Evolutionary conservation across 176 grass and related monocot species (phyloP).

Genomic region (Dendrocalamus sinicus): DNA sequence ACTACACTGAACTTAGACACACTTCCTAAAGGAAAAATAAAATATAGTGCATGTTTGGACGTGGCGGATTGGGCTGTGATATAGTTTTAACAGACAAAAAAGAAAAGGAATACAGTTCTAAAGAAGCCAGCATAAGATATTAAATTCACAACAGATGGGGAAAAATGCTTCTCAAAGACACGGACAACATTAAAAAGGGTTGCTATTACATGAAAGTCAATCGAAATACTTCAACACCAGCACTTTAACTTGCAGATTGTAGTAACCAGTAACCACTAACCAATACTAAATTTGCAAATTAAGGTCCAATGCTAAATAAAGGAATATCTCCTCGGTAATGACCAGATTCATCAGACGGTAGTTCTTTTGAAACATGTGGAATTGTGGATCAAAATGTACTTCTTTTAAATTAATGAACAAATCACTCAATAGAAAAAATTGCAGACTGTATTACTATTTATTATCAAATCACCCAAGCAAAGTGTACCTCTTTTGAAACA

Average conservation of each 20-base stretch:
- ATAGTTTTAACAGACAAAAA: not conserved
- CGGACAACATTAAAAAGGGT: not conserved
- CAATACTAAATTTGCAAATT: slow-evolving; percentile 23
- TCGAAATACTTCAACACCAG: slow-evolving; percentile 15
- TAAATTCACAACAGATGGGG: slow-evolving; percentile 19
- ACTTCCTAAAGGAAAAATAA: not conserved
- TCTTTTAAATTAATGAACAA: slow-evolving; percentile 6
- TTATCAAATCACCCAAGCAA: slow-evolving; percentile 31
- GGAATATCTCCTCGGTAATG: not conserved
- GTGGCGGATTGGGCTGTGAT: not conserved
- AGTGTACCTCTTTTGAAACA: slow-evolving; percentile 93
- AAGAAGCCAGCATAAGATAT: not conserved
- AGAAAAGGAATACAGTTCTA: not conserved
- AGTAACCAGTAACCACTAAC: slow-evolving; percentile 1
- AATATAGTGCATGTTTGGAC: not conserved
- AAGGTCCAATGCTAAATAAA: not conserved
- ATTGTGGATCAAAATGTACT: slow-evolving; percentile 2
- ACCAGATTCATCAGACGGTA: not conserved
- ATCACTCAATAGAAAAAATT: slow-evolving; percentile 2
- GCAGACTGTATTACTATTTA: slow-evolving; percentile 7
- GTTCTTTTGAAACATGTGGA: slow-evolving; percentile 21
- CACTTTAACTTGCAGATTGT: not conserved
- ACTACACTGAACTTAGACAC: not conserved
- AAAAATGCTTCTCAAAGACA: slow-evolving; percentile 21
- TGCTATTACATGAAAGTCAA: slow-evolving; percentile 22